phyloP scores from a whole-genome alignment of 768 basidiomycete species.

The Scleroderma bovista region DNA sequence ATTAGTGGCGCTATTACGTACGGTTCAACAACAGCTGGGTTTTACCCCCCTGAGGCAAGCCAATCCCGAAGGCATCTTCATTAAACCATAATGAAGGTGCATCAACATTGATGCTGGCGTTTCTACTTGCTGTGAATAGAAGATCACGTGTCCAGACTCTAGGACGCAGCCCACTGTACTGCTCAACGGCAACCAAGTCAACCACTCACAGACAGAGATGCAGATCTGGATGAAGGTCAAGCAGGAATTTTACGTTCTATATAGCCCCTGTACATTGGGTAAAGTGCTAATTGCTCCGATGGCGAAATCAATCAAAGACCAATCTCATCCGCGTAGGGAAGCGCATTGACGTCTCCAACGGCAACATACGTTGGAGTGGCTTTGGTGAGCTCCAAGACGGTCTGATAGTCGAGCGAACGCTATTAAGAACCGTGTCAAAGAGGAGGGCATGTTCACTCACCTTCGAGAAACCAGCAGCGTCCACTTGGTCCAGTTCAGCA shows the following conservation, averaged over 20 bases:
- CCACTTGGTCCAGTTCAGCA: conserved; percentile 64
- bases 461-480: conserved; percentile 62
- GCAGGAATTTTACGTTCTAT: neutral
- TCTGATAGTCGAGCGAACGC: conserved; percentile 33
- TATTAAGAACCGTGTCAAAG: neutral
- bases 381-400: conserved; percentile 59
- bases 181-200: neutral
- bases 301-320: conserved; percentile 48
- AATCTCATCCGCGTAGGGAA: conserved; percentile 83
- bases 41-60: too few species aligned
- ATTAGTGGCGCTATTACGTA: too few species aligned
- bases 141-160: too few species aligned
- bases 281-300: neutral
- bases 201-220: neutral
- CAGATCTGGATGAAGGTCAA: neutral
- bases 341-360: conserved; percentile 67
- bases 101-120: too few species aligned
- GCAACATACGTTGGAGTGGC: conserved; percentile 83
- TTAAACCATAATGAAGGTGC: too few species aligned
- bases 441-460: conserved; percentile 33
- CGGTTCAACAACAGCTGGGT: too few species aligned
- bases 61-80: too few species aligned
- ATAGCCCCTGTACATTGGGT: neutral
- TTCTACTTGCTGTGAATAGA: too few species aligned
- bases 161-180: neutral